These are phyloP conservation scores for Basidiobolus heterosporus DNA, from an alignment of 371 early-diverging fungal genomes.

Conservation along the genomic window DNA sequence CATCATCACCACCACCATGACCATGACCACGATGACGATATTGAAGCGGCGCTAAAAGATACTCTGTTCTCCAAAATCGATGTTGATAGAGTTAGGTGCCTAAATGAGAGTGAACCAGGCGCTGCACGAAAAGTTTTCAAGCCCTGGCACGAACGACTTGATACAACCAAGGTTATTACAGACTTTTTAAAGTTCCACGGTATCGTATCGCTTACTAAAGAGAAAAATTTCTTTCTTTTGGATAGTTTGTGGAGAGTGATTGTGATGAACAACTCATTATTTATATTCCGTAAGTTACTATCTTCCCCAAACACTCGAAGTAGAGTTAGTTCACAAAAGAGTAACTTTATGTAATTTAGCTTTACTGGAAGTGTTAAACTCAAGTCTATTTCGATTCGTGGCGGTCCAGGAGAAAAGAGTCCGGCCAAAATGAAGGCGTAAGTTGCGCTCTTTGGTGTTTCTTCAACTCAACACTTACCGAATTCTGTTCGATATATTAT, in stretches of 20 bases:
- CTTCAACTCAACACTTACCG: too few relatives aligned
- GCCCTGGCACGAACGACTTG: constrained; percentile 66
- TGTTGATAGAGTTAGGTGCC: constrained; percentile 54
- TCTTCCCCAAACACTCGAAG: background rate
- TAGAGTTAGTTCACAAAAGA: background rate
- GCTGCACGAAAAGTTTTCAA: constrained; percentile 64
- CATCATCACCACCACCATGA: constrained; percentile 29
- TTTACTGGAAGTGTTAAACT: constrained; percentile 81
- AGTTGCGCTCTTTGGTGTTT: too few relatives aligned
- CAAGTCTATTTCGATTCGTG: constrained; percentile 67
- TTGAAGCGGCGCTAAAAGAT: constrained; percentile 48
- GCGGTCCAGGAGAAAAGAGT: constrained; percentile 39
- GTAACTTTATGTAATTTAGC: constrained; percentile 13
- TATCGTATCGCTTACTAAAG: too few relatives aligned
- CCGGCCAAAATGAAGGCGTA: constrained; percentile 67
- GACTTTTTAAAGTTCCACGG: too few relatives aligned
- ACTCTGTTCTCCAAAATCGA: constrained; percentile 68
- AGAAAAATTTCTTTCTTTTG: background rate
- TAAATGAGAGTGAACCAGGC: constrained; percentile 60
- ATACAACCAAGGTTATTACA: constrained; percentile 36
- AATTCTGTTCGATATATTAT: too few relatives aligned
- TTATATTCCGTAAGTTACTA: constrained; percentile 55
- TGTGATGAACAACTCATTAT: constrained; percentile 80
- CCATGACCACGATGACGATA: constrained; percentile 67
- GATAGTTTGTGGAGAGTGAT: constrained; percentile 61